Base-by-base conservation (phyloP, 2,329 filamentous ascomycete species). In the Aspergillus sp. region DNA sequence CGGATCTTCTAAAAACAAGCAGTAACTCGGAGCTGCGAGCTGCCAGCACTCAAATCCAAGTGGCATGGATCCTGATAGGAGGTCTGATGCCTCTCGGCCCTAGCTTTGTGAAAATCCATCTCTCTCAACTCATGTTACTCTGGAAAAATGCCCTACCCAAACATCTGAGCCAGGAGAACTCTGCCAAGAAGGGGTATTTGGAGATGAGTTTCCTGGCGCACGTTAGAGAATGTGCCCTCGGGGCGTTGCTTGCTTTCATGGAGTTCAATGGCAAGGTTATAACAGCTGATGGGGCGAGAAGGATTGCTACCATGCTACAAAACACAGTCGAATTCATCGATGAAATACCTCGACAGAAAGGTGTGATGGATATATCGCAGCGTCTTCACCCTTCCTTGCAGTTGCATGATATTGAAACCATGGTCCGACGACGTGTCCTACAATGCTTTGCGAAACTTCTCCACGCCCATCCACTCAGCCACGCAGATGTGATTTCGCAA, bases 61-160 rank as follows among this genome's bases (percentile, higher is more conserved):
- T 99, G 2, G 95, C 95, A 5, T 99, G 95, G 93, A 96, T 96
- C 48, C 80, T 99, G 57, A 96, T 99, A 47, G 95, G 96, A 39
- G 95, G 96, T 0, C 79, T 99, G 55, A 98, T 98, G 93, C 92
- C 93, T 0, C 83, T 99, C 1, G 95, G 95, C 0, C 93, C 95
- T 4, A 98, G 96, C 73, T 99, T 99, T 73, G 93, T 98, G 74
- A 99, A 99, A 77, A 98, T 98, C 23, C 95, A 99, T 75, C 83
- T 99, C 7, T 93, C 93, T 2, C 95, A 99, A 70, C 82, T 99
- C 21, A 86, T 99, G 56, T 79, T 99, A 8, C 80, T 99, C 6
- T 99, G 95, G 95, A 96, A 96, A 75, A 99, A 98, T 73, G 93
- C 95, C 0, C 82, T 99, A 11, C 93, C 96, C 0, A 96, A 96